Percentiles rank a stretch among this genome's conserved stretches.
Conservation (phyloP, 495 filamentous ascomycete species). For the Penicillium desertorum region DNA sequence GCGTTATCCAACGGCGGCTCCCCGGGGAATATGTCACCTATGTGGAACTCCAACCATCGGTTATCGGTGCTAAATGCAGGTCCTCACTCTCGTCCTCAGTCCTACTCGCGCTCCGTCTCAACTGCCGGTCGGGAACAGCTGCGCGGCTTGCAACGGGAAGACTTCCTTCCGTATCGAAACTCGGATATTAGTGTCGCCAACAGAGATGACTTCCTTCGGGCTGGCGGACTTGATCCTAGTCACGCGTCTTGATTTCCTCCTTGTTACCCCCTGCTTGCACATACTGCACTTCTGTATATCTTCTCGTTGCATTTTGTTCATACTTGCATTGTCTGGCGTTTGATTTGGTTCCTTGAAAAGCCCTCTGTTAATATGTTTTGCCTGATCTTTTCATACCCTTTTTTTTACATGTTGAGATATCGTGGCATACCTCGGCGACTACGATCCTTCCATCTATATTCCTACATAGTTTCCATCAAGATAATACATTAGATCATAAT, state of each 20-base stretch:
- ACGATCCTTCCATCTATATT: neutral
- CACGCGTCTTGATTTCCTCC: neutral
- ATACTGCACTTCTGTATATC: slow-evolving; percentile 11
- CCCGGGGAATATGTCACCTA: slow-evolving; percentile 20
- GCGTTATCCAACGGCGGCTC: slow-evolving; percentile 16
- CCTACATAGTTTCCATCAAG: neutral
- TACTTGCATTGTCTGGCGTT: slow-evolving; percentile 13
- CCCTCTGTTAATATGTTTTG: slow-evolving; percentile 2
- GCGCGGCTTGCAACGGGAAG: slow-evolving; percentile 41
- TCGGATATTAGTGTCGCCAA: slow-evolving; percentile 45
- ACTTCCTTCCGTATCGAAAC: slow-evolving; percentile 41
- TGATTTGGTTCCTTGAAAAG: slow-evolving; percentile 1
- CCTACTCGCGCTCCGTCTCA: slow-evolving; percentile 30
- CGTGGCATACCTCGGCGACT: slow-evolving; percentile 3
- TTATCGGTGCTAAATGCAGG: slow-evolving; percentile 18
- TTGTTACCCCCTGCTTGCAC: neutral
- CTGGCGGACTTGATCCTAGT: slow-evolving; percentile 16
- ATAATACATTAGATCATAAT: neutral
- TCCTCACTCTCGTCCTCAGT: slow-evolving; percentile 22
- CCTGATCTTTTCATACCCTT: neutral
- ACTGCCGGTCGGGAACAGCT: slow-evolving; percentile 38
- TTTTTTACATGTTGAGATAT: slow-evolving; percentile 5
- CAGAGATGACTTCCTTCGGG: slow-evolving; percentile 41
- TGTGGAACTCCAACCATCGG: slow-evolving; percentile 15
- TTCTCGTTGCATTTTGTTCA: slow-evolving; percentile 4